Base-by-base conservation (phyloP, 305 asterid genomes). In the Fraxinus floribunda region DNA sequence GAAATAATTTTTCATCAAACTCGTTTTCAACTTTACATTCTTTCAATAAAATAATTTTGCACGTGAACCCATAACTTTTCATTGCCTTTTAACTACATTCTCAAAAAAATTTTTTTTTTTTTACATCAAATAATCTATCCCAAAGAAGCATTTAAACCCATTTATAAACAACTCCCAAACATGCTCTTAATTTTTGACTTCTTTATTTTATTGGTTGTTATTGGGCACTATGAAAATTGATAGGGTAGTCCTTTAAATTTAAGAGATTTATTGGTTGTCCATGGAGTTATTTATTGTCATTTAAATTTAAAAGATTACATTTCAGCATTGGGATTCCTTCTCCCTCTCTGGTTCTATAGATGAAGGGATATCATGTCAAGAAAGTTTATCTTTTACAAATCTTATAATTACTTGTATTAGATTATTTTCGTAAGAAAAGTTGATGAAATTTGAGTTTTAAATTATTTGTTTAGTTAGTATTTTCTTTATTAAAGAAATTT, bases 131-230 rank as follows among this genome's bases (percentile, higher is more conserved):
- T 52, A 52, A 52, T 52, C 22, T 34, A 16, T 52, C 62, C 22
- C 8, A 16, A 52, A 52, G 22, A 4, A 52, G 62, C 62, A 52
- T n/a, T 49, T 52, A 16, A 49, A 49, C 20, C 62, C 62, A 5
- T 49, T 49, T 16, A 52, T 52, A 52, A 52, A 52, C 62, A 16
- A 52, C 62, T 52, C 22, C 20, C 62, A 16, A 46, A 16, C 18
- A 15, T 49, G 22, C 62, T 49, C 22, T 49, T 75, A 77, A 81
- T 18, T 44, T 52, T 79, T 38, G 73, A 70, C 76, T 74, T 78
- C 49, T 81, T 80, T 79, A 81, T 84, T 49, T 68, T 71, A 72
- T 78, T n/a, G 71, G 66, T 78, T 22, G 22, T 57, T 18, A 18
- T 7, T 18, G 11, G 68, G 26, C 68, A 57, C 29, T 57, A 57